Conservation (phyloP, 73 alveolate species). For the Symbiodinium pilosum region DNA sequence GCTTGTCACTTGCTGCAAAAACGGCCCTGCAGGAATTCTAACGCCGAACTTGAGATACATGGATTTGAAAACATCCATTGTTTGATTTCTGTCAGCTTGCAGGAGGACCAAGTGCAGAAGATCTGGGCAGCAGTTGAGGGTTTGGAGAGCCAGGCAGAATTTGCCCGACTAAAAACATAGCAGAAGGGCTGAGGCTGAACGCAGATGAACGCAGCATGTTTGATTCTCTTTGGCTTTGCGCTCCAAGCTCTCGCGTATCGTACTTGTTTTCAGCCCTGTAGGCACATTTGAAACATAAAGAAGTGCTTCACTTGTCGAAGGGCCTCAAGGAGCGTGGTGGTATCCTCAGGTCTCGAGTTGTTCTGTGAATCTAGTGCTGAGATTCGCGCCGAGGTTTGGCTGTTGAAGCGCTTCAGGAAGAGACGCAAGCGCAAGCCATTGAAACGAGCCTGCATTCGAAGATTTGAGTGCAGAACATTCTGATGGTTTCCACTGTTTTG, state of each 20-base stretch:
- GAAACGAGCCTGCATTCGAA: neutral
- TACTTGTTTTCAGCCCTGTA: too few relatives aligned
- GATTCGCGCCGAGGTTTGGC: neutral
- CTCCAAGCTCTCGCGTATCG: neutral
- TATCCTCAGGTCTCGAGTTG: neutral
- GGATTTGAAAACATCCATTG: neutral
- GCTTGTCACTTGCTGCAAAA: neutral
- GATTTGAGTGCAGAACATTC: too few relatives aligned
- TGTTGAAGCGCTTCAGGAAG: neutral
- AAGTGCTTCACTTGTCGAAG: neutral
- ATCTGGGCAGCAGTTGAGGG: neutral
- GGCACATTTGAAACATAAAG: neutral
- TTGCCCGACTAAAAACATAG: too few relatives aligned
- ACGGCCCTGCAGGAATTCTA: neutral
- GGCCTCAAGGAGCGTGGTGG: neutral
- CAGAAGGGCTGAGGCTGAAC: neutral
- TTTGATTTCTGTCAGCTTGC: too few relatives aligned
- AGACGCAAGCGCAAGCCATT: neutral
- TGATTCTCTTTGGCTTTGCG: too few relatives aligned
- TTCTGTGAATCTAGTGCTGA: neutral
- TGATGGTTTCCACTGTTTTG: too few relatives aligned
- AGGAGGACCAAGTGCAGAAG: neutral
- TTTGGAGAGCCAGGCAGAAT: neutral
- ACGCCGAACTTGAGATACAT: neutral
- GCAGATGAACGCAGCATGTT: too few relatives aligned